Conservation (phyloP, 2,329 filamentous ascomycete genomes). For the Claviceps lovelessii region DNA sequence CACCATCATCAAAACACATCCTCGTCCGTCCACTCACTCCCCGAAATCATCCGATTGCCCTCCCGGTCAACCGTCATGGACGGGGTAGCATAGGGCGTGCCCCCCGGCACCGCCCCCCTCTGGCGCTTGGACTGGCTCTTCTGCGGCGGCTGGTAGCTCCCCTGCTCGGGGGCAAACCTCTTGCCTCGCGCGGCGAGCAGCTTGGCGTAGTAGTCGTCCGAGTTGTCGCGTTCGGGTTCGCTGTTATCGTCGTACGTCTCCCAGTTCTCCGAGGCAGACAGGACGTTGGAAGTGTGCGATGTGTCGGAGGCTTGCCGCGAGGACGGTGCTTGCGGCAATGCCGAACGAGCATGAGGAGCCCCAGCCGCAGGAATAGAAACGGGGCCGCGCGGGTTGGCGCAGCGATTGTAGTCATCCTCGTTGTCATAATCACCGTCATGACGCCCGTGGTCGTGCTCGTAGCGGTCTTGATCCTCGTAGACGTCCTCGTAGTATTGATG, state of each 20-base stretch:
- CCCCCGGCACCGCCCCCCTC: constrained; percentile 34
- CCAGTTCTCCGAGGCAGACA: constrained; percentile 90
- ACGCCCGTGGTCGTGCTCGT: constrained; percentile 19
- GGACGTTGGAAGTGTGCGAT: constrained; percentile 59
- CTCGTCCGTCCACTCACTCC: constrained; percentile 54
- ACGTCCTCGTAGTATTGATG: constrained; percentile 24
- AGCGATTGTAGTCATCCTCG: constrained; percentile 25
- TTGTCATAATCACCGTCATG: constrained; percentile 22
- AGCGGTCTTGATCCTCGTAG: constrained; percentile 16
- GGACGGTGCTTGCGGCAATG: constrained; percentile 28
- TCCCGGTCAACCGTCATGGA: constrained; percentile 40
- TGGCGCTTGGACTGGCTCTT: constrained; percentile 37
- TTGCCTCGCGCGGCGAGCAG: constrained; percentile 54
- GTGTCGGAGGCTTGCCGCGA: constrained; percentile 50
- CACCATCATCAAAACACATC: constrained; percentile 33
- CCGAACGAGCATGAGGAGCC: constrained; percentile 9
- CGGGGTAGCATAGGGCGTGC: constrained; percentile 24
- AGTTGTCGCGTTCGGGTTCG: constrained; percentile 59
- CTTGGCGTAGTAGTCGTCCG: constrained; percentile 69
- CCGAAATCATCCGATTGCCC: constrained; percentile 47
- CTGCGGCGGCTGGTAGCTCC: constrained; percentile 23
- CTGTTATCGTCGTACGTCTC: constrained; percentile 86
- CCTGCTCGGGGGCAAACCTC: constrained; percentile 39
- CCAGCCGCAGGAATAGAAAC: background rate
- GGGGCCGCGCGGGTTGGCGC: background rate